Evolutionary conservation across 257 asterid genomes (phyloP), one percentile per base, ranked within the genome.

Genomic region (Coffea eugenioides): DNA sequence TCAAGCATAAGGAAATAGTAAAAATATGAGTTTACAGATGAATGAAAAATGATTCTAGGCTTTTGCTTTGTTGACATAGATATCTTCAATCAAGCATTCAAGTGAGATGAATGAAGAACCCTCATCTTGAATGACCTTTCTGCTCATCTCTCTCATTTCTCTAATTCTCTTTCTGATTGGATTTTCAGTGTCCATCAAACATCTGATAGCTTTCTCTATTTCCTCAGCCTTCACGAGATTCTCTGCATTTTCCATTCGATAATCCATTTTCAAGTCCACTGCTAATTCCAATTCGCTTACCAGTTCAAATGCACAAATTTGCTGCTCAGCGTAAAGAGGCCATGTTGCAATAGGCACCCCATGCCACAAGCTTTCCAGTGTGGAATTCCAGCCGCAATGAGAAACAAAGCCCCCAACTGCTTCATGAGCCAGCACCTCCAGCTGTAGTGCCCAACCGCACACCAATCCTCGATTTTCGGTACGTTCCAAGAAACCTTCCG

Each of bases 331-430:
- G 9, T 76, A 76, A 2, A 76, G 8, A 64, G 80, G 80, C 80
- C 80, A 76, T 3, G 80, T 76, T 8, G 80, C 80, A 25, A 76
- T 76, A 5, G 80, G 80, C 80, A 64, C 80, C 3, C 62, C 61
- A 45, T 76, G 66, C 80, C 80, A 76, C 6, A 76, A 25, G 34
- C 80, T 76, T 46, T 76, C 80, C 31, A 76, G 36, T 49, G 64
- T 18, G 8, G 80, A 76, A 27, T 76, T 76, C 80, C 72, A 76
- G 3, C 80, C 72, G 25, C 80, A 76, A 15, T 76, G 80, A 45
- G 80, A 76, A 4, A 76, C 80, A 46, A 76, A 76, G 1, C 80
- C 80, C 6, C 80, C 80, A 57, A 76, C 73, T 1, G 72, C 72
- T 25, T 76, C 52, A 46, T 76, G 80, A 15, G 59, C 80, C 3